Base-by-base conservation (phyloP, 164 flowering plant genomes). In the Sextonia rubra region DNA sequence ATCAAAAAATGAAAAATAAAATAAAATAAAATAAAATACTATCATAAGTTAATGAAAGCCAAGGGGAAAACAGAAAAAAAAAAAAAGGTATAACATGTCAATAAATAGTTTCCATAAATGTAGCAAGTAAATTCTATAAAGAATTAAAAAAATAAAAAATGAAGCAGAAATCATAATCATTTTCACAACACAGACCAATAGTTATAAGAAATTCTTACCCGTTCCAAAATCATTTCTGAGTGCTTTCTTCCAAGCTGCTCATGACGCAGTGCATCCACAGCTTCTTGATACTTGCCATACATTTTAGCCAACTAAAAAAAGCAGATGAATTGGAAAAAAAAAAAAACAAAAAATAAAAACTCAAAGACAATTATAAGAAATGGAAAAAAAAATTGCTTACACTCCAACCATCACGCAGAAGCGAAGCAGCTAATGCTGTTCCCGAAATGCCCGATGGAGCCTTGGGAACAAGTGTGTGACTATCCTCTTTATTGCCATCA, bases 361-460 rank as follows among this genome's bases (percentile, higher is more conserved):
- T 24, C 0, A 7, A 20, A 73, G 9, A 68, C 20, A 64, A 23
- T 47, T 20, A 66, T 11, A 24, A 64, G 25, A 2, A 49, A 66
- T n/a, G 22, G 49, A 63, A 68, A 32, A 63, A 24, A n/a, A 69
- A 67, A 52, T 7, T 27, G 78, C 98, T 86, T 71, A 94, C 97
- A 89, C 97, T 91, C 99, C 99, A 95, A 12, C 99, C 99, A 80
- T 95, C 97, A 47, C 98, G 93, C 68, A 95, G 82, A 72, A 95
- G 98, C 20, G 97, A 89, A 78, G 99, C 97, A 1, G 99, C 98
- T 73, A 95, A 79, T 66, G 99, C 98, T 47, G 99, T 95, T 77
- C 97, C 98, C 4, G 99, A 95, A 74, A 95, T 86, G 76, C 97
- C 95, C 3, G 64, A 80, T 14, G 98, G 94, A 67, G 91, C 68